Conservation (phyloP, 2,329 filamentous ascomycete species). For the Macrophomina pseudophaseolina region DNA sequence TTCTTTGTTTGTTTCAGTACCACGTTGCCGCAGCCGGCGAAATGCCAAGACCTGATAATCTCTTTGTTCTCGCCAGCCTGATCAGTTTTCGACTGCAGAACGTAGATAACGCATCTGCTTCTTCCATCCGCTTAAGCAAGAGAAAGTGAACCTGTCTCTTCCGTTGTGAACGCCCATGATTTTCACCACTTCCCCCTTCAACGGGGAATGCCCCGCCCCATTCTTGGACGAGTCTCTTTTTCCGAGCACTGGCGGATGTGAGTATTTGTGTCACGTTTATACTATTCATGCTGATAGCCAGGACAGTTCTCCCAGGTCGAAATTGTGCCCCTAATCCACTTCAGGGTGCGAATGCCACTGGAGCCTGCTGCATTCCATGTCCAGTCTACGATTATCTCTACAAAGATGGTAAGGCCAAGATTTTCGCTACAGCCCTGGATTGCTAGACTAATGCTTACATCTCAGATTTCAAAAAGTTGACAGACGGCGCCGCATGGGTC, state of each 20-base stretch:
- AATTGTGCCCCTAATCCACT: slow-evolving; percentile 36
- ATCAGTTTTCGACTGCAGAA: background rate
- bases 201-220: slow-evolving; percentile 31
- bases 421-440: background rate
- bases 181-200: slow-evolving; percentile 2
- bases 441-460: background rate
- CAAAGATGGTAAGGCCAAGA: slow-evolving; percentile 51
- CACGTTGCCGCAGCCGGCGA: slow-evolving; percentile 16
- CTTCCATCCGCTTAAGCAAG: background rate
- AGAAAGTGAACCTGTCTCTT: background rate
- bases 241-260: slow-evolving; percentile 34
- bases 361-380: slow-evolving; percentile 78
- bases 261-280: slow-evolving; percentile 1
- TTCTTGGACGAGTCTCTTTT: slow-evolving; percentile 34
- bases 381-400: slow-evolving; percentile 77
- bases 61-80: background rate
- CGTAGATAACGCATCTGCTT: background rate
- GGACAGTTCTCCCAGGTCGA: slow-evolving; percentile 31
- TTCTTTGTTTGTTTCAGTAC: slow-evolving; percentile 10
- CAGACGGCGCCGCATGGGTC: slow-evolving; percentile 63
- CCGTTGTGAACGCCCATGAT: background rate
- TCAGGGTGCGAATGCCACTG: slow-evolving; percentile 20
- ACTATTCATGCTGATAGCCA: background rate
- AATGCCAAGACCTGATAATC: background rate
- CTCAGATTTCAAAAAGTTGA: slow-evolving; percentile 58